phyloP scores from a whole-genome alignment of 2,329 filamentous ascomycete genomes.

The Zasmidium citrigriseum region DNA sequence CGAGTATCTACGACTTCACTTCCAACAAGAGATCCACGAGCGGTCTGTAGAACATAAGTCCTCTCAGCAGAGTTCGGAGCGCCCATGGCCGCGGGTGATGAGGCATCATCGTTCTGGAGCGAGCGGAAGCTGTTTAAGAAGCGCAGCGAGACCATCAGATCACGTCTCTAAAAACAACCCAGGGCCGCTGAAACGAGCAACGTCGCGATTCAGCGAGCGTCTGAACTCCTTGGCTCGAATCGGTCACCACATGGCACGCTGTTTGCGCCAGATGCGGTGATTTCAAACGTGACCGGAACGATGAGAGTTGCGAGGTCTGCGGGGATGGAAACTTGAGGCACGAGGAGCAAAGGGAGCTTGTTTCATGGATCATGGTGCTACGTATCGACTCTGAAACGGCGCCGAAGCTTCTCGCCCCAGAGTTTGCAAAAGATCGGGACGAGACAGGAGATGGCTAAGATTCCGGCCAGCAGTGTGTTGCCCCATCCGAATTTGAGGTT shows the following conservation, averaged over 20 bases:
- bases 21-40: slow-evolving; percentile 17
- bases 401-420: background rate
- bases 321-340: too few relatives aligned
- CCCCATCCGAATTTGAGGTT: slow-evolving; percentile 3
- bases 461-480: slow-evolving; percentile 38
- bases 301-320: too few relatives aligned
- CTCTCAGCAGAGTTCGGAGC: slow-evolving; percentile 13
- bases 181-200: too few relatives aligned
- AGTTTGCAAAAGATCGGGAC: slow-evolving; percentile 33
- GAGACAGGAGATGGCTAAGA: slow-evolving; percentile 46
- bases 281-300: too few relatives aligned
- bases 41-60: slow-evolving; percentile 14
- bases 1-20: slow-evolving; percentile 17
- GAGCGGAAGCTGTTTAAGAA: too few relatives aligned
- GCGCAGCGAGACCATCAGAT: too few relatives aligned
- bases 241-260: too few relatives aligned
- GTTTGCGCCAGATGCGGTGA: too few relatives aligned
- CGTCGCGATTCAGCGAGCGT: too few relatives aligned
- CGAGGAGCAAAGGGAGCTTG: background rate
- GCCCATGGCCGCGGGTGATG: slow-evolving; percentile 4
- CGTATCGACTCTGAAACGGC: background rate
- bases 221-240: too few relatives aligned
- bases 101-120: too few relatives aligned
- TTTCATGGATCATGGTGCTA: background rate
- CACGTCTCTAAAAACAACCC: too few relatives aligned